phyloP scores from a whole-genome alignment of 1,284 basidiomycete species.

The Melanopsichium pennsylvanicum region DNA sequence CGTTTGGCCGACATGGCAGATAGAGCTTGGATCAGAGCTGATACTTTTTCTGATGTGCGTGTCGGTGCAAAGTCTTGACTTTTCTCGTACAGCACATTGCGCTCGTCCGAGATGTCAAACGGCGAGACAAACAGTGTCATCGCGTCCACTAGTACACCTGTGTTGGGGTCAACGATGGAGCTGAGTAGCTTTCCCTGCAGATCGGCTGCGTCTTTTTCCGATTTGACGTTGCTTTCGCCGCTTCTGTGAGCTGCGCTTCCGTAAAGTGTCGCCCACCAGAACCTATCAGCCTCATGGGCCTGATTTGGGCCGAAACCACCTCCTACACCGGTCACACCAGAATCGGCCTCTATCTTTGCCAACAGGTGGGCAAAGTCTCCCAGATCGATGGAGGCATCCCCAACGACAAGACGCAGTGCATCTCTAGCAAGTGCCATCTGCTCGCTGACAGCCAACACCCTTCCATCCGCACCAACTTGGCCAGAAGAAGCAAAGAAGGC shows the following conservation, averaged over 20 bases:
- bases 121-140: conserved; percentile 39
- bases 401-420: conserved; percentile 12
- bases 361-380: conserved; percentile 26
- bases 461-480: background rate
- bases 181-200: conserved; percentile 17
- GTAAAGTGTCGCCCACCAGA: conserved; percentile 32
- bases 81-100: conserved; percentile 28
- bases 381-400: conserved; percentile 19
- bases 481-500: conserved; percentile 14
- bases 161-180: conserved; percentile 22
- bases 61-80: background rate
- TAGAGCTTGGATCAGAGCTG: conserved; percentile 9
- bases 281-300: conserved; percentile 13
- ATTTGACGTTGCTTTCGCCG: background rate
- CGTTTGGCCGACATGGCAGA: conserved; percentile 32
- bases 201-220: conserved; percentile 4
- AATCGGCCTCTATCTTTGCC: conserved; percentile 14
- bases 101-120: conserved; percentile 30
- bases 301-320: background rate
- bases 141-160: conserved; percentile 31
- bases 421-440: conserved; percentile 43
- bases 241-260: conserved; percentile 1
- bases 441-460: conserved; percentile 36
- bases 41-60: background rate
- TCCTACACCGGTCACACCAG: background rate